Evolutionary conservation across 2,329 filamentous ascomycete species (phyloP), one percentile per base, ranked within the genome.

Genomic region (Ophiosphaerella korrae): DNA sequence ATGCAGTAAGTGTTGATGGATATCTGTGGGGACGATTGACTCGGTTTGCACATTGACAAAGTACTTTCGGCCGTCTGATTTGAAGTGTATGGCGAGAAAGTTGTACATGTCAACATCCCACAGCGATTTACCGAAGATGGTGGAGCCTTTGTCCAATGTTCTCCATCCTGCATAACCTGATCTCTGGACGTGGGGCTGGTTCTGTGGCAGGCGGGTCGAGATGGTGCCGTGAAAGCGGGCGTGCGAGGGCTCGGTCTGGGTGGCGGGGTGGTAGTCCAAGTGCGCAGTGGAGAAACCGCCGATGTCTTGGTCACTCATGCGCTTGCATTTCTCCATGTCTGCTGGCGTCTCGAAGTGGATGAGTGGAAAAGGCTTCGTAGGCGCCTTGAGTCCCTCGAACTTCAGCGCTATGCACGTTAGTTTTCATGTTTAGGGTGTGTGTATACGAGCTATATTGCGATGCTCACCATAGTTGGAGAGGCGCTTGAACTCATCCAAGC

Each of bases 21-120:
- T 81, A 72, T 99, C 94, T n/a, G 92, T 93, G 9, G 91, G 89
- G 41, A 96, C 90, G 48, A 99, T 87, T 1, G 89, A 90, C 70
- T 99, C 93, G 3, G 92, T 96, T 78, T 97, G 94, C 13, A 99
- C 79, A 74, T 99, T 99, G 66, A 99, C 85, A 50, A 96, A 90
- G 78, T 97, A 99, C 65, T 90, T 88, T 52, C 94, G 82, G 13
- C 92, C 92, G 70, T 97, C 94, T 3, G 90, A 93, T 73, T 92
- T 94, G 63, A 99, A 82, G 12, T 92, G 88, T 67, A 99, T 75
- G 0, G 91, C 93, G 8, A 99, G 86, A 74, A 92, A 97, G 11
- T 83, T 78, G 75, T 96, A 97, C 2, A 89, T 87, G 66, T 96
- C 92, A 45, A 97, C 88, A 70, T 97, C 88, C 90, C 91, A 97